phyloP scores from a whole-genome alignment of 306 rosid genomes.

The Phaseolus lunatus region DNA sequence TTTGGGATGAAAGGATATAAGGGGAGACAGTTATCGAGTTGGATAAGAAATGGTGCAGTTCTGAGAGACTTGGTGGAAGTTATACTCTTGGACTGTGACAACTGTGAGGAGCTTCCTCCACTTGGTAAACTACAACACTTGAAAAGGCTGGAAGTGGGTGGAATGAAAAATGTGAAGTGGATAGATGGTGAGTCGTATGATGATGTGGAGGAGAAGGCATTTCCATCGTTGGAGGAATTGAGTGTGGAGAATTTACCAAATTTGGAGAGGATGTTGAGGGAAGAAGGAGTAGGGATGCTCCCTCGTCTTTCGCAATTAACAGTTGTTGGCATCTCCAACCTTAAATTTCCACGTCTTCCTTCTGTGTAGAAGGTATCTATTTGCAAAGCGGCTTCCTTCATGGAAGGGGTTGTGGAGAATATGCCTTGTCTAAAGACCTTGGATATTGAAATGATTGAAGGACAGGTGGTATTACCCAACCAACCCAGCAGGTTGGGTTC shows the following conservation, averaged over 20 bases:
- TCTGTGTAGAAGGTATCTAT: not conserved
- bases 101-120: slow-evolving; percentile 4
- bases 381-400: not conserved
- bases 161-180: slow-evolving; percentile 21
- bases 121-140: slow-evolving; percentile 31
- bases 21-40: not conserved
- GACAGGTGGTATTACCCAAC: not conserved
- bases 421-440: not conserved
- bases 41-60: not conserved
- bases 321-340: not conserved
- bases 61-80: not conserved
- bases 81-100: not conserved
- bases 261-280: slow-evolving; percentile 7
- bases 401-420: not conserved
- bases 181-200: slow-evolving; percentile 17
- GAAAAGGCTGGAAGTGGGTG: not conserved
- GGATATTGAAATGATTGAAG: too few relatives aligned
- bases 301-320: not conserved
- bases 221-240: not conserved
- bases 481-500: not conserved
- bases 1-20: not conserved
- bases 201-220: not conserved
- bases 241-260: too few relatives aligned
- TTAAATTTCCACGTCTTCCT: not conserved
- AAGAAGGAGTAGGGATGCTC: not conserved